Percentiles rank a stretch among this genome's conserved stretches.
Evolutionary conservation across 306 rosid species (phyloP).

Genomic region (Lithocarpus polystachyus): DNA sequence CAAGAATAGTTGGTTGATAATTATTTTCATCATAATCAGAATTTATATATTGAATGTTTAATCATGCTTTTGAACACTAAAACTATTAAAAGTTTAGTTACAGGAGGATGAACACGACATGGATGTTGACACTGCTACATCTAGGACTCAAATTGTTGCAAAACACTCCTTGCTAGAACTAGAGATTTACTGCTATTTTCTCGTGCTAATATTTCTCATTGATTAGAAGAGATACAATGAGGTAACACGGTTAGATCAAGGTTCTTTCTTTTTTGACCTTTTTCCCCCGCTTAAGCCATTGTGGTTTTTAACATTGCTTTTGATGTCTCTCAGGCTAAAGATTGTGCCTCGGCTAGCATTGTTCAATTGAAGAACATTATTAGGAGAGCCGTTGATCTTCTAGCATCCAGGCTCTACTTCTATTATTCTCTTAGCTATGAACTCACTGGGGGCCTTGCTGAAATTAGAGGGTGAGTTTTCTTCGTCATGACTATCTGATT

Average conservation of each 20-base stretch:
- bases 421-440: conserved; percentile 89
- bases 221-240: conserved; percentile 82
- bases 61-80: neutral
- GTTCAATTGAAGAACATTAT: conserved; percentile 71
- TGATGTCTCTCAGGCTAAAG: conserved; percentile 56
- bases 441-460: conserved; percentile 79
- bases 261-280: neutral
- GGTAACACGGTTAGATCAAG: conserved; percentile 32
- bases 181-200: conserved; percentile 75
- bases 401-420: conserved; percentile 83
- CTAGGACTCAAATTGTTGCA: conserved; percentile 53
- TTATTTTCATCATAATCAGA: neutral
- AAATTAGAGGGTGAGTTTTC: conserved; percentile 79
- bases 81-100: conserved; percentile 5
- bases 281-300: neutral
- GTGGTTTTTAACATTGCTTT: neutral
- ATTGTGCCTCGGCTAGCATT: conserved; percentile 83
- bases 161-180: conserved; percentile 78
- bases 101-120: conserved; percentile 79
- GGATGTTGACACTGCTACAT: conserved; percentile 84
- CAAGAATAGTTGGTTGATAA: neutral
- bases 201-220: conserved; percentile 79
- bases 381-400: conserved; percentile 80
- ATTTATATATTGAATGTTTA: neutral
- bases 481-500: neutral